A percentile compares a stretch with the other conserved stretches of the same genome.
phyloP scores from a whole-genome alignment of 768 basidiomycete genomes.

The Boletus pseudopeckii region DNA sequence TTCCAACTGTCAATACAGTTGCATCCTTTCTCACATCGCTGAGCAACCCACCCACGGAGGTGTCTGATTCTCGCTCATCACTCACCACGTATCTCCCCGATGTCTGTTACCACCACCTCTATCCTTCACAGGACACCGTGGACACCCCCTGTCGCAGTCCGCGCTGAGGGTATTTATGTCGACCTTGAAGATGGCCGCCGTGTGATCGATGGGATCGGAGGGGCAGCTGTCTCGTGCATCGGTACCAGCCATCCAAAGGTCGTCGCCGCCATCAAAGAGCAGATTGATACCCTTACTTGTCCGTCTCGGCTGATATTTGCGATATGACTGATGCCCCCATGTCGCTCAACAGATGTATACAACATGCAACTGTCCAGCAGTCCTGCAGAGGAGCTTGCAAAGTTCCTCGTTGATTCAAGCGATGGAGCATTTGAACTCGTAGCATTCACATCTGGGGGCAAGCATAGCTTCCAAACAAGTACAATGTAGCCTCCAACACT shows the following conservation, averaged over 20 bases:
- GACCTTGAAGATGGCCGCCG: constrained; percentile 65
- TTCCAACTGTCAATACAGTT: too few species aligned
- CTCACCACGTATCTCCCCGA: constrained; percentile 5
- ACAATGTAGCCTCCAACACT: background rate
- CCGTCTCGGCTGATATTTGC: constrained; percentile 23
- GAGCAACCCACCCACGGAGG: too few species aligned
- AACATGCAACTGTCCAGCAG: constrained; percentile 81
- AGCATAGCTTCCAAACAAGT: constrained; percentile 6
- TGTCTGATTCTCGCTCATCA: background rate
- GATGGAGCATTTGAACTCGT: constrained; percentile 70
- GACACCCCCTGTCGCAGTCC: constrained; percentile 65
- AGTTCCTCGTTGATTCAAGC: constrained; percentile 57
- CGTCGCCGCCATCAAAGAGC: constrained; percentile 70
- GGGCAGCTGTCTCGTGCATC: constrained; percentile 79
- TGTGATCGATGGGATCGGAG: constrained; percentile 79
- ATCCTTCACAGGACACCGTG: constrained; percentile 73
- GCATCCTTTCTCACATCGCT: too few species aligned
- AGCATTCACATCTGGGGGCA: constrained; percentile 76
- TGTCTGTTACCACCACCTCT: constrained; percentile 21
- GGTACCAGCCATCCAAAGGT: constrained; percentile 74
- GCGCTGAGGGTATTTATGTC: constrained; percentile 67
- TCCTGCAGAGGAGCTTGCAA: constrained; percentile 78
- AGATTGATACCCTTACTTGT: constrained; percentile 78
- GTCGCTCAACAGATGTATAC: constrained; percentile 61
- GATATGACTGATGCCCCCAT: background rate